Base-by-base conservation (phyloP, 2,329 filamentous ascomycete species). In the Dryadomyces quercus-mongolicae region DNA sequence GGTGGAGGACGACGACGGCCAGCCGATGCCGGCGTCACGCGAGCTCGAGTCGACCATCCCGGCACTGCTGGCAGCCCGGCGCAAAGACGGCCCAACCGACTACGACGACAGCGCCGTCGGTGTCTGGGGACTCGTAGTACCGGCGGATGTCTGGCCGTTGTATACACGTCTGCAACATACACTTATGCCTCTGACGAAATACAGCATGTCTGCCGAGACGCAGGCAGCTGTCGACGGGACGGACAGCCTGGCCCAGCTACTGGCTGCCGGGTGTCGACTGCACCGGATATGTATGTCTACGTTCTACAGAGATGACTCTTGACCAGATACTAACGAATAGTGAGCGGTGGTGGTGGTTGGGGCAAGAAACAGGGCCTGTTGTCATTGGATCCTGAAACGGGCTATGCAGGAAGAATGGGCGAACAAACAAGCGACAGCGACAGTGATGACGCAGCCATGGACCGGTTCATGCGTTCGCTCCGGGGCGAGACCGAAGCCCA, bases 301-400 rank as follows among this genome's bases (percentile, higher is more conserved):
- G n/a, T 9, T 9, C 10, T 40, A 40, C 36, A 38, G 7, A 7
- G 7, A 7, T 38, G 7, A 38, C 7, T 38, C 34, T 38, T 38
- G n/a, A n/a, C n/a, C n/a, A n/a, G n/a, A 34, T 34, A 7, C 51
- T 53, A 10, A 53, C 45, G 25, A 20, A 13, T 46, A 76, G 79
- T 91, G 58, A 90, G 86, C 62, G 88, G 88, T 5, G 88, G 88
- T 48, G 88, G 88, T 45, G 88, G 88, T 20, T 94, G 88, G 88
- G 88, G 88, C 16, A 73, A 78, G 54, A 93, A 92, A 65, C 82
- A 85, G 61, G 88, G 88, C 0, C 71, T 94, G 0, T 70, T 94
- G 3, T 88, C 88, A 6, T 74, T 94, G 4, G 88, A 93, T 62
- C 86, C 88, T 3, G 77, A 88, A 59, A 75, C 72, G 16, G 72